Base-by-base conservation (phyloP, 768 basidiomycete genomes). In the Dioszegia hungarica region DNA sequence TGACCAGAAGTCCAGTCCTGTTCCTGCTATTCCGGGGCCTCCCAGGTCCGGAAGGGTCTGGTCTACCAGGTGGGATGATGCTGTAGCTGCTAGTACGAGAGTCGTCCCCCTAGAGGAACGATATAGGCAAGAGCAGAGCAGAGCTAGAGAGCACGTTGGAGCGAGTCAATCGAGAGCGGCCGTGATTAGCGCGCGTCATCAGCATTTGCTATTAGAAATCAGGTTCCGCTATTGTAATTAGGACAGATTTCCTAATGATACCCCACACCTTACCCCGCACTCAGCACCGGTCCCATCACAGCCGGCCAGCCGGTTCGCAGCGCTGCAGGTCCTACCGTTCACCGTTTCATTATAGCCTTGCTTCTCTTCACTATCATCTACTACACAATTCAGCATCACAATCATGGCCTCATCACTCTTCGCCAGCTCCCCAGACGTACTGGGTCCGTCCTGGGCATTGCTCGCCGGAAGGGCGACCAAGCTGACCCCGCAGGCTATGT, bases 401-500 rank as follows among this genome's bases (percentile, higher is more conserved):
- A n/a, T n/a, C n/a, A 51, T 51, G 49, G 11, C 4, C 20, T 17
- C 24, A 22, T 39, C 43, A 27, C 4, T 38, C 6, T 11, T 34
- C 31, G 12, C 36, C 37, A 44, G 19, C n/a, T 41, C 46, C 6
- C 46, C 40, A 8, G 49, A 51, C n/a, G 39, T 22, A 5, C 38
- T 53, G 5, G 38, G 54, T 46, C 6, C 44, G 36, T 36, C 17
- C n/a, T n/a, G n/a, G 12, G n/a, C 22, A 36, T 25, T 3, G 25
- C 40, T 45, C 24, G 36, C 54, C 12, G 6, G 40, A 1, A 12
- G 8, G 17, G 14, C 17, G 20, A 6, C 27, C 6, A 14, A 24
- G 12, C 34, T 51, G 49, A 38, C 24, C n/a, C 17, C 19, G 4
- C 37, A 60, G 58, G 58, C 27, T 60, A 60, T 27, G 46, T 50